These are phyloP conservation scores for Tetratostichococcus sp. DNA, from an alignment of 139 green algal species.

Conservation along the genomic window DNA sequence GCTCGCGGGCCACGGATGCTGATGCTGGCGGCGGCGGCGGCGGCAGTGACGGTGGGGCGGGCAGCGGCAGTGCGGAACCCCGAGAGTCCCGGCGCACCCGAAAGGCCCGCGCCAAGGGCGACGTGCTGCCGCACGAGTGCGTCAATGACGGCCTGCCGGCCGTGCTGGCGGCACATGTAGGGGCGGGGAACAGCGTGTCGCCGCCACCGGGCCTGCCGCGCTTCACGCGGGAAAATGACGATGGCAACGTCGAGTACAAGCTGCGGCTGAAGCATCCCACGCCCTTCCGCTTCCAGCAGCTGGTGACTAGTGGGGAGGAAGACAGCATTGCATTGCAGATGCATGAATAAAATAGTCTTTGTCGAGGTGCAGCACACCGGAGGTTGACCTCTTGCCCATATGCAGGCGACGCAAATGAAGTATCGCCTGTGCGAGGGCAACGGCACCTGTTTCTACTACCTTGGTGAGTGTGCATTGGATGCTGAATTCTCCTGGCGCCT, in stretches of 20 bases:
- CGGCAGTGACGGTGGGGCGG: neutral
- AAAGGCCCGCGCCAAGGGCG: neutral
- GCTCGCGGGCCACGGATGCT: too few species aligned
- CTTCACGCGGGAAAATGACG: conserved; percentile 48
- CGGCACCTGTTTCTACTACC: conserved; percentile 75
- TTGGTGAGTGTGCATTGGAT: conserved; percentile 45
- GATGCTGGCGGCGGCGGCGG: conserved; percentile 9
- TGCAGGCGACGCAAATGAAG: conserved; percentile 83
- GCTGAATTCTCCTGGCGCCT: too few species aligned
- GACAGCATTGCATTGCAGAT: too few species aligned
- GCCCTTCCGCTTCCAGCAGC: conserved; percentile 71
- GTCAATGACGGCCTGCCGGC: neutral
- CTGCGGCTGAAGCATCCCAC: conserved; percentile 55
- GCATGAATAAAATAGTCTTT: too few species aligned
- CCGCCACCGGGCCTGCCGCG: neutral
- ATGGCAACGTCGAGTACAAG: conserved; percentile 86
- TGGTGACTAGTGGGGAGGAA: conserved; percentile 36
- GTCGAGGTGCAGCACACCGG: too few species aligned
- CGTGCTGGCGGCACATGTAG: too few species aligned
- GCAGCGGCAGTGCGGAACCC: too few species aligned
- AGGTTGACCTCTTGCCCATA: neutral
- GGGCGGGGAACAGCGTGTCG: neutral
- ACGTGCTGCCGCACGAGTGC: neutral
- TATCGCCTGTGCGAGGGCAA: conserved; percentile 75
- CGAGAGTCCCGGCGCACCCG: neutral